Evolutionary conservation across 257 asterid species (phyloP).

Genomic region (Agastache rugosa): DNA sequence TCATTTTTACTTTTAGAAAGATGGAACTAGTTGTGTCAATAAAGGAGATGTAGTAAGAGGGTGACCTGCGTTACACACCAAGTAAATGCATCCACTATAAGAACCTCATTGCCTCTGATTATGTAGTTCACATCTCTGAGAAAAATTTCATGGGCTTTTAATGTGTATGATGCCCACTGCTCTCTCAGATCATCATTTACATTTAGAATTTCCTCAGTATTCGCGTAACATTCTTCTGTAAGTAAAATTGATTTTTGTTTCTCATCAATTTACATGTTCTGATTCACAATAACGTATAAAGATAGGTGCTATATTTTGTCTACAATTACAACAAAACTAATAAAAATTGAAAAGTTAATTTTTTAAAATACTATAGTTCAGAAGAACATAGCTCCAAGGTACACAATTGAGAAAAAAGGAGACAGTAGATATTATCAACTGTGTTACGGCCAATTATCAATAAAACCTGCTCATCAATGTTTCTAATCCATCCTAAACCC

Average conservation of each 20-base stretch:
- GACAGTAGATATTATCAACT: too few relatives aligned
- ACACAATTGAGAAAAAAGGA: too few relatives aligned
- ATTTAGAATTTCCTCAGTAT: slow-evolving; percentile 93
- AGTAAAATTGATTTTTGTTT: slow-evolving; percentile 84
- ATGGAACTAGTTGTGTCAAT: background rate
- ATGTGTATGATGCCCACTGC: slow-evolving; percentile 96
- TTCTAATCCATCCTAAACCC: too few relatives aligned
- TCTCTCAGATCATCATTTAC: slow-evolving; percentile 97
- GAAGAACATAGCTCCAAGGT: too few relatives aligned
- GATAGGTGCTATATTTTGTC: slow-evolving; percentile 15
- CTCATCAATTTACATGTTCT: slow-evolving; percentile 92
- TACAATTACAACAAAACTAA: slow-evolving; percentile 22
- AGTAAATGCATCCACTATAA: slow-evolving; percentile 95
- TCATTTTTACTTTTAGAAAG: slow-evolving; percentile 14
- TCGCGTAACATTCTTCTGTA: slow-evolving; percentile 96
- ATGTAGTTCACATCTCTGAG: slow-evolving; percentile 95
- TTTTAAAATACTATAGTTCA: too few relatives aligned
- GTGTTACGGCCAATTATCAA: too few relatives aligned
- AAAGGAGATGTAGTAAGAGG: slow-evolving; percentile 30
- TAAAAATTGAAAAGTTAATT: too few relatives aligned
- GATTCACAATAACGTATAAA: slow-evolving; percentile 30
- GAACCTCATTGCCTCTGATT: slow-evolving; percentile 90
- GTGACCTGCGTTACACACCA: slow-evolving; percentile 99
- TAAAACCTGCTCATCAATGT: too few relatives aligned
- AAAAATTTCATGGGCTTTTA: slow-evolving; percentile 94